phyloP scores from a whole-genome alignment of 495 filamentous ascomycete genomes.

The Parmelia sp. region DNA sequence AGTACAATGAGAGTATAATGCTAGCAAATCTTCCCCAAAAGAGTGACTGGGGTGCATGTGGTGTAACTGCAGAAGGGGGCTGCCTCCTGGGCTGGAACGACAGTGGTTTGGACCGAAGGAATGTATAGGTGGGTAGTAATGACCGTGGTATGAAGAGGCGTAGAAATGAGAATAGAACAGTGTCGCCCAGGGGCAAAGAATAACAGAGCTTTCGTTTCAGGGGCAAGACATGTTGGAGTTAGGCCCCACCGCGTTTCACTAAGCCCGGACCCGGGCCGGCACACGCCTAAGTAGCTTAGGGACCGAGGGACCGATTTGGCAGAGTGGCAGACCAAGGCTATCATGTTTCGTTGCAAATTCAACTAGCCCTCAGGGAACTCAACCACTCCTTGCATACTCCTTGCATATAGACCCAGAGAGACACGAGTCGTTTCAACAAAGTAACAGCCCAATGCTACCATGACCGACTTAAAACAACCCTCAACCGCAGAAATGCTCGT shows the following conservation, averaged over 20 bases:
- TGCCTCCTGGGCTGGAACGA: constrained; percentile 17
- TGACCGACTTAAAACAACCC: not conserved
- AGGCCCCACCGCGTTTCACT: not conserved
- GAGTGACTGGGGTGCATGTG: not conserved
- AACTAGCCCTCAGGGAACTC: not conserved
- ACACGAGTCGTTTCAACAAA: no score
- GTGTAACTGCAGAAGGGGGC: not conserved
- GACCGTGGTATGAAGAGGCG: constrained; percentile 2
- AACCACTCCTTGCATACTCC: no score
- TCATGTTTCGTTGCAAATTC: not conserved
- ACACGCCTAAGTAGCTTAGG: not conserved
- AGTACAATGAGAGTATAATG: not conserved
- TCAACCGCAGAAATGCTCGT: constrained; percentile 18
- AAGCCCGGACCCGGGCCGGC: not conserved
- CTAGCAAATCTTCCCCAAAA: not conserved
- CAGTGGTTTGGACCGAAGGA: constrained; percentile 27
- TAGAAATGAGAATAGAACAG: not conserved
- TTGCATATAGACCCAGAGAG: no score
- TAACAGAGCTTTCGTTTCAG: constrained; percentile 1
- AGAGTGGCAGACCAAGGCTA: no score
- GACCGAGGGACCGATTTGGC: no score
- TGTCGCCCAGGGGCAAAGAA: not conserved
- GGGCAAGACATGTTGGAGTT: not conserved
- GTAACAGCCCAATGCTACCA: constrained; percentile 6
- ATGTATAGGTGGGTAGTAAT: constrained; percentile 18